Percentiles rank a stretch among this genome's conserved stretches.
phyloP scores from a whole-genome alignment of 257 asterid species.

The Solanum okadae region DNA sequence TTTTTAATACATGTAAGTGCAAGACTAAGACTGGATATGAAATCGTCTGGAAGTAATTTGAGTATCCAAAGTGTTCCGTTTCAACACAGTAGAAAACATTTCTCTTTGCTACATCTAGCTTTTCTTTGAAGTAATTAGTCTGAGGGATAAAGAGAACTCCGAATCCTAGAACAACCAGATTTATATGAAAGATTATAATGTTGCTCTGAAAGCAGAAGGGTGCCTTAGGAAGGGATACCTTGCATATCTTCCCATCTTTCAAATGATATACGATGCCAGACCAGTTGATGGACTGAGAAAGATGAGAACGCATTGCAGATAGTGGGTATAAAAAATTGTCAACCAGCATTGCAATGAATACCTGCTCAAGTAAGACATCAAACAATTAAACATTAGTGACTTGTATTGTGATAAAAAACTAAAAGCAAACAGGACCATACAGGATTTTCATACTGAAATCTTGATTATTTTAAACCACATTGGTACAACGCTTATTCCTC shows the following conservation, averaged over 20 bases:
- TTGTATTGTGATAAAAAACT: neutral
- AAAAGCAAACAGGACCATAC: neutral
- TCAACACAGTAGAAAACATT: neutral
- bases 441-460: neutral
- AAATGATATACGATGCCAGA: conserved; percentile 91
- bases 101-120: neutral
- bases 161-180: neutral
- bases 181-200: neutral
- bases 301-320: conserved; percentile 89
- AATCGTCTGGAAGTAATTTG: neutral
- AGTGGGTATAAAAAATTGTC: conserved; percentile 88
- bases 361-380: conserved; percentile 45
- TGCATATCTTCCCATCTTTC: conserved; percentile 75
- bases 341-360: conserved; percentile 87
- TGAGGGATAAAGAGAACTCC: neutral
- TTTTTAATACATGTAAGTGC: neutral
- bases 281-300: conserved; percentile 90
- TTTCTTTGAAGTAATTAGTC: neutral
- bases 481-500: neutral
- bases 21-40: neutral
- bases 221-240: conserved; percentile 35
- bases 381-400: neutral
- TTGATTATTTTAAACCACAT: neutral
- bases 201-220: neutral
- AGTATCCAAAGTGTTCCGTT: neutral